phyloP scores from a whole-genome alignment of 257 asterid genomes.

The Ilex aquifolium region DNA sequence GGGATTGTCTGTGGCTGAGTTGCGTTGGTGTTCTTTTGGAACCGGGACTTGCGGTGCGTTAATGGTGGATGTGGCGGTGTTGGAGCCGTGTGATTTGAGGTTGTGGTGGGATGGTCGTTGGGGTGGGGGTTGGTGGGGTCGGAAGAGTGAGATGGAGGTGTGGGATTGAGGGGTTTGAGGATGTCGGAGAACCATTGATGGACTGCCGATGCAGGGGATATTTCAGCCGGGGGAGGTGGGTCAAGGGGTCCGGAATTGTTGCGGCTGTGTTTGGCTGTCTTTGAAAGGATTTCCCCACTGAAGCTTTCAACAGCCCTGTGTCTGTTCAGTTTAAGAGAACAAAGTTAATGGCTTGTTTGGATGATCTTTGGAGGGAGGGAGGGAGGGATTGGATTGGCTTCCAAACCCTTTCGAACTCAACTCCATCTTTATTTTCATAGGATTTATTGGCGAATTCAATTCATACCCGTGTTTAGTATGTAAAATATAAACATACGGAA shows the following conservation, averaged over 20 bases:
- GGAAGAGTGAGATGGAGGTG: conserved; percentile 25
- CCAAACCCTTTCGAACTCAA: too few relatives aligned
- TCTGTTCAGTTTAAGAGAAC: conserved; percentile 23
- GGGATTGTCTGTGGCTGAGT: conserved; percentile 35
- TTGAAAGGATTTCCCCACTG: conserved; percentile 64
- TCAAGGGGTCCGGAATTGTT: conserved; percentile 33
- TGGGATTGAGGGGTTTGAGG: conserved; percentile 34
- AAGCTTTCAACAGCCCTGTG: conserved; percentile 45
- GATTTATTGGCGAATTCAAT: too few relatives aligned
- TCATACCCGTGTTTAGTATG: too few relatives aligned
- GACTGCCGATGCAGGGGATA: conserved; percentile 42
- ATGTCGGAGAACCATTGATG: conserved; percentile 52
- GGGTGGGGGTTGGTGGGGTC: conserved; percentile 16
- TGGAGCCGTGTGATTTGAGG: conserved; percentile 31
- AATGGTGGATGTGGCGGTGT: conserved; percentile 69
- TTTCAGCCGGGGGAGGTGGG: conserved; percentile 22
- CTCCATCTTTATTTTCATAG: too few relatives aligned
- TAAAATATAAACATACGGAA: too few relatives aligned
- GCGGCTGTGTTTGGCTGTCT: conserved; percentile 44
- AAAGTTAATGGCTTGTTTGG: too few relatives aligned
- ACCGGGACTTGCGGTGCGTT: conserved; percentile 53
- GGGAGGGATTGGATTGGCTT: too few relatives aligned
- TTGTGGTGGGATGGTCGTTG: neutral
- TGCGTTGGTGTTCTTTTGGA: conserved; percentile 46
- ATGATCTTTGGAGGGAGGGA: too few relatives aligned